Evolutionary conservation across 1,284 basidiomycete genomes (phyloP).

Genomic region (Baeospora myosura): DNA sequence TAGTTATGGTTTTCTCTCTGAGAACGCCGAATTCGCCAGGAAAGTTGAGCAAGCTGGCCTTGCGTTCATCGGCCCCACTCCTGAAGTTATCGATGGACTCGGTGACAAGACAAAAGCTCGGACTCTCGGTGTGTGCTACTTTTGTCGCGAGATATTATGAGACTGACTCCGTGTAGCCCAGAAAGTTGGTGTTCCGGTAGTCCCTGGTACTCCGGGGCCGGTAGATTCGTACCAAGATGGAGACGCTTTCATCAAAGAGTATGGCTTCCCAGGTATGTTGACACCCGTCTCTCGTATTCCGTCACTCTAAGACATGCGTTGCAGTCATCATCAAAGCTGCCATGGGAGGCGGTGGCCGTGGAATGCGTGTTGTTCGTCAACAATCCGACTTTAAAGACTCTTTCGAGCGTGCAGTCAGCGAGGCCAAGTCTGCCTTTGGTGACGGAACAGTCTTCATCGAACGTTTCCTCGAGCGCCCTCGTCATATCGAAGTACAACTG

Average conservation of each 20-base stretch:
- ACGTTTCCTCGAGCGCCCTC: conserved; percentile 77
- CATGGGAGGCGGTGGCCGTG: conserved; percentile 94
- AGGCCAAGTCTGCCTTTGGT: conserved; percentile 81
- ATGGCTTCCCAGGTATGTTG: too few relatives aligned
- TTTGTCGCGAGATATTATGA: conserved; percentile 7
- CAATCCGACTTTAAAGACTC: conserved; percentile 70
- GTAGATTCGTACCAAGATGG: conserved; percentile 73
- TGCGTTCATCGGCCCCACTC: conserved; percentile 92
- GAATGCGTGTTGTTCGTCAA: conserved; percentile 89
- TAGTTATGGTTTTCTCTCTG: conserved; percentile 88
- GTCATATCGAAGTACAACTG: conserved; percentile 87
- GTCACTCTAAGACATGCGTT: not conserved
- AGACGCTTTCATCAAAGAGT: conserved; percentile 62
- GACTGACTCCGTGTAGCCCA: conserved; percentile 47
- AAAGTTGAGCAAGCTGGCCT: conserved; percentile 84
- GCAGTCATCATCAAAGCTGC: conserved; percentile 91
- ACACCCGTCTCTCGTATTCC: conserved; percentile 7
- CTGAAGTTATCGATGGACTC: conserved; percentile 90
- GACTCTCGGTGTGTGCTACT: not conserved
- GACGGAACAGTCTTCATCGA: conserved; percentile 83
- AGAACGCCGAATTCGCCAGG: conserved; percentile 87
- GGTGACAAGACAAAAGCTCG: conserved; percentile 76
- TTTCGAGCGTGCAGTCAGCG: conserved; percentile 78
- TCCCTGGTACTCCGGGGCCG: conserved; percentile 92
- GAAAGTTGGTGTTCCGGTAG: conserved; percentile 79